These are phyloP conservation scores for Basidioascus undulatus DNA, from an alignment of 768 basidiomycete species.

Conservation along the genomic window DNA sequence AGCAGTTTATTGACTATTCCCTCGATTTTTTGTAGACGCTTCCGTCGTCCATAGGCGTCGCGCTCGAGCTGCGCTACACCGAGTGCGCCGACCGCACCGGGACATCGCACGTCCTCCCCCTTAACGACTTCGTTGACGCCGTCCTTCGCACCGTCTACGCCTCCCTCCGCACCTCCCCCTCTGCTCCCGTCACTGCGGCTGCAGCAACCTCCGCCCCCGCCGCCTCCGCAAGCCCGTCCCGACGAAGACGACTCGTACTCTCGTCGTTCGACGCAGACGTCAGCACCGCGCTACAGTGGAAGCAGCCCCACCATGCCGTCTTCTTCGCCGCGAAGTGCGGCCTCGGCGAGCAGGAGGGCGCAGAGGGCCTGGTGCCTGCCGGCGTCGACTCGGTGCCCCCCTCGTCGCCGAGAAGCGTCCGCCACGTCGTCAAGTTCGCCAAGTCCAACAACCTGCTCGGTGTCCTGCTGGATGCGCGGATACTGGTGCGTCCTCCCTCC, in stretches of 20 bases:
- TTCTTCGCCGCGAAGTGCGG: slow-evolving; percentile 84
- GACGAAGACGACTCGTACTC: too few species aligned
- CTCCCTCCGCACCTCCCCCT: slow-evolving; percentile 22
- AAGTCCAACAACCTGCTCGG: slow-evolving; percentile 80
- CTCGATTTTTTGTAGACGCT: slow-evolving; percentile 12
- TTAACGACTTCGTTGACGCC: slow-evolving; percentile 63
- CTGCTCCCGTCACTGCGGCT: too few species aligned
- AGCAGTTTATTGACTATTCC: background rate
- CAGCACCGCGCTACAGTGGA: slow-evolving; percentile 87
- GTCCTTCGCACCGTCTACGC: slow-evolving; percentile 64
- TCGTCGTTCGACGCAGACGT: slow-evolving; percentile 75
- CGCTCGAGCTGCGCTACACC: slow-evolving; percentile 62
- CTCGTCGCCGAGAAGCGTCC: too few species aligned
- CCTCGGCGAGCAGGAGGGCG: slow-evolving; percentile 20
- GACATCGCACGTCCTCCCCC: slow-evolving; percentile 27
- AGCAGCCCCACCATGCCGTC: slow-evolving; percentile 96
- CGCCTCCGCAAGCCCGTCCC: too few species aligned
- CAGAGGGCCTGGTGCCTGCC: slow-evolving; percentile 12
- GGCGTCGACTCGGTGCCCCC: slow-evolving; percentile 25
- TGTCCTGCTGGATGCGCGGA: slow-evolving; percentile 59
- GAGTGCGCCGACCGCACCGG: too few species aligned
- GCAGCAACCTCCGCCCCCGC: too few species aligned
- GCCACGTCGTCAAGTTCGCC: slow-evolving; percentile 80
- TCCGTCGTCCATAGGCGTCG: slow-evolving; percentile 34
- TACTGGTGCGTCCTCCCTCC: slow-evolving; percentile 42